phyloP scores from a whole-genome alignment of 2,329 filamentous ascomycete genomes.

The Phyllosticta citrichinensis region DNA sequence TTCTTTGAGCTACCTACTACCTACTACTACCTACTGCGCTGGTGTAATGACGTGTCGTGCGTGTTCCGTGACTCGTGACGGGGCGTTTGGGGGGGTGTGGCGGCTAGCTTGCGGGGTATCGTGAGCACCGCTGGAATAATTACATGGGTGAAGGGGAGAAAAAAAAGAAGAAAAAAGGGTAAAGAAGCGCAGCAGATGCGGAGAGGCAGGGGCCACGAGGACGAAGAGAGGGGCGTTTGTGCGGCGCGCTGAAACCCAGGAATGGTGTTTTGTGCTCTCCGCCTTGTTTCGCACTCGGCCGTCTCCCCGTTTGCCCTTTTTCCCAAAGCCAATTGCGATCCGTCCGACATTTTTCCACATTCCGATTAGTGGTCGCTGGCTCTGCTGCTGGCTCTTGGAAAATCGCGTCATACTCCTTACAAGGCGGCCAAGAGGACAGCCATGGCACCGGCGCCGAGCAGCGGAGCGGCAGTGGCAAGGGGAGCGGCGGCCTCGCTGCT shows the following conservation, averaged over 20 bases:
- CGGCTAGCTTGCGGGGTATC: not conserved
- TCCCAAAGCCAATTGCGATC: not conserved
- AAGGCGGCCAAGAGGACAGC: slow-evolving; percentile 26
- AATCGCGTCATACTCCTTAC: slow-evolving; percentile 16
- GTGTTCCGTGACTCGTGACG: not conserved
- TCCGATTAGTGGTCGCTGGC: not conserved
- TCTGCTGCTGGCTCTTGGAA: not conserved
- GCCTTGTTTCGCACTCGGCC: not conserved
- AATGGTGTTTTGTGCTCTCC: not conserved
- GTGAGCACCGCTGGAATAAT: not conserved
- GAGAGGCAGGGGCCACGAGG: not conserved
- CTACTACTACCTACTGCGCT: not conserved
- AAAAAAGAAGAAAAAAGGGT: not conserved
- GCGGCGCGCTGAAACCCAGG: not conserved
- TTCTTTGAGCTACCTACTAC: not conserved
- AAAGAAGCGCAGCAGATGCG: not conserved
- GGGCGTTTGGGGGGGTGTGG: not conserved
- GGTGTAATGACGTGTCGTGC: not conserved
- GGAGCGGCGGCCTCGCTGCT: slow-evolving; percentile 17
- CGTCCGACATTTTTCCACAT: not conserved
- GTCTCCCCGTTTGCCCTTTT: not conserved
- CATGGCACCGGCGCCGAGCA: slow-evolving; percentile 27
- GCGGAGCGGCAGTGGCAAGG: slow-evolving; percentile 26
- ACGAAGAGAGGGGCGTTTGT: not conserved
- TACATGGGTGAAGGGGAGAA: not conserved